Conservation (phyloP, 352 stramenopile genomes). For the Phytopythium oedochilum region DNA sequence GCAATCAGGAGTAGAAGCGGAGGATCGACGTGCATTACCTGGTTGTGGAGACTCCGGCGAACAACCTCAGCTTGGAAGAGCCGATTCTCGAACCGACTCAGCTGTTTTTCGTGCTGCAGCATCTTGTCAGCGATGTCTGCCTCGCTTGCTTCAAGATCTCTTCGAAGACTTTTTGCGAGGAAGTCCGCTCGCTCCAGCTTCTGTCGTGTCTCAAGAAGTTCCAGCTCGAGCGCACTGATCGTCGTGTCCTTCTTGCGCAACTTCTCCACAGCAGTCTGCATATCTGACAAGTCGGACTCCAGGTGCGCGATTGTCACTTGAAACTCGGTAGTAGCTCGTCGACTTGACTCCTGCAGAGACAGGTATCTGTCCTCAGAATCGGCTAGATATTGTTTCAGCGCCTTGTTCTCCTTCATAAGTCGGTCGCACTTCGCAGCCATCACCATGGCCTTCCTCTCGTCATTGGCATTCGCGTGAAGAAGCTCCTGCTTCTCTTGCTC, state of each 20-base stretch:
- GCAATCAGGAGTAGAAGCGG: background rate
- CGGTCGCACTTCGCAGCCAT: conserved; percentile 32
- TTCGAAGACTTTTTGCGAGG: conserved; percentile 23
- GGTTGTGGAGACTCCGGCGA: conserved; percentile 80
- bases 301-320: conserved; percentile 26
- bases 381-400: conserved; percentile 23
- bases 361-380: conserved; percentile 26
- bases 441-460: conserved; percentile 25
- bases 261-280: conserved; percentile 16
- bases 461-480: conserved; percentile 18
- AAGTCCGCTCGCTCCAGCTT: conserved; percentile 29
- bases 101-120: conserved; percentile 25
- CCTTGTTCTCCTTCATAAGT: conserved; percentile 34
- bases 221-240: conserved; percentile 26
- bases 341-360: conserved; percentile 17
- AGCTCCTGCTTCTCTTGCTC: conserved; percentile 55
- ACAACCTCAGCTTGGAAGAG: conserved; percentile 67
- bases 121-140: conserved; percentile 21
- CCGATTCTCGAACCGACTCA: conserved; percentile 32
- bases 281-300: conserved; percentile 26
- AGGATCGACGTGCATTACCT: conserved; percentile 23
- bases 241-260: conserved; percentile 33
- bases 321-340: conserved; percentile 14
- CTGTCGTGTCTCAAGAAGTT: conserved; percentile 26
- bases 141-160: conserved; percentile 25